phyloP scores from a whole-genome alignment of 352 stramenopile genomes.

The Peronospora destructor region DNA sequence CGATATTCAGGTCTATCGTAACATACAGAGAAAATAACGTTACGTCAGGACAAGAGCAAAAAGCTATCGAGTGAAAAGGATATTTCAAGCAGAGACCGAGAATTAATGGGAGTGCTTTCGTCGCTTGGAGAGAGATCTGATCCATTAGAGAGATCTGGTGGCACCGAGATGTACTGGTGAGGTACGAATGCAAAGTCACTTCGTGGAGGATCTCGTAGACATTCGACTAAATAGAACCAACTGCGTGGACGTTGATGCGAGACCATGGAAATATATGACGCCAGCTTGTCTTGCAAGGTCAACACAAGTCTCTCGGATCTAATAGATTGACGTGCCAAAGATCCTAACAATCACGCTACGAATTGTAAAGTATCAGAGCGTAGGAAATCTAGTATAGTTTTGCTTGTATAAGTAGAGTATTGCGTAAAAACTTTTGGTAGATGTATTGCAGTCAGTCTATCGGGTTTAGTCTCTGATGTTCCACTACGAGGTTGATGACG shows the following conservation, averaged over 20 bases:
- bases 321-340: too few species aligned
- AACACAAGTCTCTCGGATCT: too few species aligned
- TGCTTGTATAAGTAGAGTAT: too few species aligned
- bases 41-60: not conserved
- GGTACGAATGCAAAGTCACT: constrained; percentile 80
- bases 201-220: constrained; percentile 55
- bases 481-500: constrained; percentile 1
- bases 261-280: constrained; percentile 2
- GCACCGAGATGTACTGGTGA: constrained; percentile 65
- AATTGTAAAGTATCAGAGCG: too few species aligned
- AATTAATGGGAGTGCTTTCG: constrained; percentile 69
- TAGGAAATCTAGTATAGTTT: too few species aligned
- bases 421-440: too few species aligned
- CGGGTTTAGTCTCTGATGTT: not conserved
- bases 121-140: constrained; percentile 38
- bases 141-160: constrained; percentile 29
- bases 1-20: constrained; percentile 22
- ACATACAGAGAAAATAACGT: not conserved
- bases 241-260: constrained; percentile 18
- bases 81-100: constrained; percentile 8
- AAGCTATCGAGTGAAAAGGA: too few species aligned
- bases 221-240: constrained; percentile 61
- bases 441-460: not conserved
- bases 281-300: too few species aligned
- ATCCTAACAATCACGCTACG: too few species aligned